phyloP scores from a whole-genome alignment of 768 basidiomycete species.

The Tubosaeta sp. region DNA sequence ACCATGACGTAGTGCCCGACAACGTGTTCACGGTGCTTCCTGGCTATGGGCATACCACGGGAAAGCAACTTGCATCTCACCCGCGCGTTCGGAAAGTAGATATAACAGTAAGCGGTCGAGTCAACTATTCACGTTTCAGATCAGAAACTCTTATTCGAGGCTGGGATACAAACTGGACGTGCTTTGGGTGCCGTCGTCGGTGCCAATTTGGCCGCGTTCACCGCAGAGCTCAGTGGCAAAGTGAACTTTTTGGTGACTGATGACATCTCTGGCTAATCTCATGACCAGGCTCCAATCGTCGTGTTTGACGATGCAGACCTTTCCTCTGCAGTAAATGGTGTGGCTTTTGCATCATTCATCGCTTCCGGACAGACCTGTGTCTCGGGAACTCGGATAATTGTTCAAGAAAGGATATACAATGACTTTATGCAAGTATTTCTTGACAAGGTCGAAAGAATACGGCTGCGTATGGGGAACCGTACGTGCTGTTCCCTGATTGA shows the following conservation, averaged over 20 bases:
- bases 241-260: constrained; percentile 30
- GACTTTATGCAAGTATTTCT: constrained; percentile 60
- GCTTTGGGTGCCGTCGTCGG: constrained; percentile 70
- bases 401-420: constrained; percentile 69
- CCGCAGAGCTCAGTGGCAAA: constrained; percentile 87
- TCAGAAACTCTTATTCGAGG: constrained; percentile 37
- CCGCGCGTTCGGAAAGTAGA: constrained; percentile 76
- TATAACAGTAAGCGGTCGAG: constrained; percentile 55
- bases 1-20: constrained; percentile 54
- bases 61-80: constrained; percentile 60
- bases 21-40: constrained; percentile 73
- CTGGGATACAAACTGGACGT: constrained; percentile 76
- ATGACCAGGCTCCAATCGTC: constrained; percentile 66
- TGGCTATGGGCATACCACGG: constrained; percentile 63
- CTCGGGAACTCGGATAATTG: constrained; percentile 80
- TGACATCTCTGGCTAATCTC: not conserved
- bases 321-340: constrained; percentile 72
- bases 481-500: constrained; percentile 25
- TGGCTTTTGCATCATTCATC: constrained; percentile 78
- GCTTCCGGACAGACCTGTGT: constrained; percentile 90
- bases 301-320: constrained; percentile 79
- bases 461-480: constrained; percentile 76
- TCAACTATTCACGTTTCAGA: not conserved
- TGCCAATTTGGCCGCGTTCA: constrained; percentile 66
- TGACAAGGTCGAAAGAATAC: constrained; percentile 59